Base-by-base conservation (phyloP, 768 basidiomycete genomes). In the Antrodiella citrinella region DNA sequence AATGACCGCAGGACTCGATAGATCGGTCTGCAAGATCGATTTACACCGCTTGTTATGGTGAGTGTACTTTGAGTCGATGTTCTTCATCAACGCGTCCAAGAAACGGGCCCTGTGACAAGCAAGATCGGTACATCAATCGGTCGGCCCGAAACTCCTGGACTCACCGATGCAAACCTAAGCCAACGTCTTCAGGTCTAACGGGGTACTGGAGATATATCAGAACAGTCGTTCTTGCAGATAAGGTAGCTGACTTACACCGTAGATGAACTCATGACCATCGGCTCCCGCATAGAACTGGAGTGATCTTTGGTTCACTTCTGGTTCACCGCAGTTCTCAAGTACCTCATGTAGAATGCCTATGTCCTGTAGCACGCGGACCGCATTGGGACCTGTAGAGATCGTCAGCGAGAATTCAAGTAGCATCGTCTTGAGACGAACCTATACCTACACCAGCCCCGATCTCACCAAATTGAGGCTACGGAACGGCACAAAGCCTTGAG, bases 1-100 rank as follows among this genome's bases (percentile, higher is more conserved):
- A 3, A 81, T 58, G 5, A 65, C 53, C 4, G 52, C 7, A 2
- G 53, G 54, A 3, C 58, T 60, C 3, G 62, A 64, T 7, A 64
- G 62, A 18, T 44, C 23, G 5, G 56, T 41, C 1, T 15, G 20
- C 11, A 43, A n/a, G 11, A 65, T 23, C 0, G 49, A 23, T 3
- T 38, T 63, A 56, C 75, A 76, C 10, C 76, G 74, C 55, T 77
- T 79, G 57, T 74, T 68, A 63, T 81, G 76, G 54, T 76, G 75
- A 3, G 70, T 64, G 25, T 58, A 7, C 62, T 56, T 0, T 72
- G 67, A 52, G 79, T 69, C 21, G 79, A 46, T 66, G 4, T 72
- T 61, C 30, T 7, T 15, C 30, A 7, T 35, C 7, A 22, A 81
- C 1, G 75, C 74, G 18, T 77, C 71, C 4, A 82, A 63, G 52